Evolutionary conservation across 441 rosid species (phyloP).

Genomic region (Daphne laureola): DNA sequence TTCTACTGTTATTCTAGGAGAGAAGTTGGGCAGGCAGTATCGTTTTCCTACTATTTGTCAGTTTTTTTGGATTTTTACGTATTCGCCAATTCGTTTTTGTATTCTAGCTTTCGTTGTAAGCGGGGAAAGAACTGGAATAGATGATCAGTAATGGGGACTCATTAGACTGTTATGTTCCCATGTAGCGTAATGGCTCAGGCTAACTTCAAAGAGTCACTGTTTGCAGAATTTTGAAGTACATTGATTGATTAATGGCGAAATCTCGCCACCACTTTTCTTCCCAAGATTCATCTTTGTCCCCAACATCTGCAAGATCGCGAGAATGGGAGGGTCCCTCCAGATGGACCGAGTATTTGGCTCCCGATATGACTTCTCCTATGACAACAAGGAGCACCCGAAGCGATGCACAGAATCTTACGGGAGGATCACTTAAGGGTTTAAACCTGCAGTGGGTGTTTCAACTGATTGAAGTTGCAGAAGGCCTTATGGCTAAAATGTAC

Average conservation of each 20-base stretch:
- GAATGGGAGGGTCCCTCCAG: conserved; percentile 95
- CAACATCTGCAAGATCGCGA: conserved; percentile 55
- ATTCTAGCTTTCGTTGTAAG: neutral
- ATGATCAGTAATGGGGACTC: neutral
- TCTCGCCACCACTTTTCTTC: conserved; percentile 49
- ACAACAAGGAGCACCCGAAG: conserved; percentile 51
- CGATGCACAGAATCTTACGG: conserved; percentile 55
- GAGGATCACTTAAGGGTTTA: conserved; percentile 74
- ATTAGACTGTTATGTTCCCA: neutral
- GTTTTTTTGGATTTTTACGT: no score
- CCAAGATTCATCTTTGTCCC: conserved; percentile 54
- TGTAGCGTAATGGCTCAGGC: conserved; percentile 5
- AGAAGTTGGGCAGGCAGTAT: no score
- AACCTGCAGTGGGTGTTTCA: conserved; percentile 90
- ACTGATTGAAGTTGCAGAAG: conserved; percentile 90
- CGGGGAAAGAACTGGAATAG: conserved; percentile 8
- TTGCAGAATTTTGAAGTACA: conserved; percentile 20
- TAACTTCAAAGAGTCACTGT: neutral
- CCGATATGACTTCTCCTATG: conserved; percentile 54
- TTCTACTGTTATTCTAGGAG: no score
- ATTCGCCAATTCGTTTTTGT: no score
- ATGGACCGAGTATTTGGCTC: conserved; percentile 94
- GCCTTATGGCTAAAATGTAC: conserved; percentile 97
- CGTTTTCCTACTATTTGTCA: no score
- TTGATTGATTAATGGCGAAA: conserved; percentile 49